Percentiles rank a stretch among this genome's conserved stretches.
These are phyloP conservation scores for Hymenoscyphus scutula DNA, from an alignment of 2,329 filamentous ascomycete genomes.

Conservation along the genomic window DNA sequence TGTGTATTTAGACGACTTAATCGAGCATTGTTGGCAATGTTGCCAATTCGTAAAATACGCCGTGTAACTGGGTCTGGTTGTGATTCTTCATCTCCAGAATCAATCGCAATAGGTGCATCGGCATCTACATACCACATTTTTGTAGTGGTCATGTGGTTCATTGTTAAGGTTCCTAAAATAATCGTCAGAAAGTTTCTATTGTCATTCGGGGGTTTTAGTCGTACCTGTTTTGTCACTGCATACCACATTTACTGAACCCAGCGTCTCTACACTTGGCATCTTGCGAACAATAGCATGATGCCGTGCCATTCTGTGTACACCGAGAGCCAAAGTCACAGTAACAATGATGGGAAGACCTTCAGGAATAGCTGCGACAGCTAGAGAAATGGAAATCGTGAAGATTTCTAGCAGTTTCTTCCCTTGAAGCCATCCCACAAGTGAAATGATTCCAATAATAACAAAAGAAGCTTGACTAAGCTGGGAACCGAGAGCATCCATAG, in stretches of 20 bases:
- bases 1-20: conserved; percentile 71
- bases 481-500: conserved; percentile 96
- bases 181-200: conserved; percentile 25
- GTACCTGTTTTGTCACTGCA: conserved; percentile 95
- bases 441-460: conserved; percentile 88
- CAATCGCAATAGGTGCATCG: conserved; percentile 44
- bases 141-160: conserved; percentile 97
- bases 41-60: conserved; percentile 84
- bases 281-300: conserved; percentile 92
- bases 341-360: conserved; percentile 98
- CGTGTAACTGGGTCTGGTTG: conserved; percentile 71
- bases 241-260: conserved; percentile 99
- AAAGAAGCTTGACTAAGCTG: conserved; percentile 98
- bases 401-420: conserved; percentile 89
- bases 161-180: conserved; percentile 76
- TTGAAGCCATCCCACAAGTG: conserved; percentile 83
- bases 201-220: conserved; percentile 15
- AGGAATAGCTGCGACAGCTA: conserved; percentile 93
- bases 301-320: conserved; percentile 93
- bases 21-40: conserved; percentile 92
- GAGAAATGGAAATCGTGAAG: conserved; percentile 94
- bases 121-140: conserved; percentile 94
- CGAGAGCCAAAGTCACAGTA: conserved; percentile 90
- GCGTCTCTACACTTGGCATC: conserved; percentile 93
- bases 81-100: conserved; percentile 55